Evolutionary conservation across 306 rosid genomes (phyloP).

Genomic region (Cyamopsis tetragonoloba): DNA sequence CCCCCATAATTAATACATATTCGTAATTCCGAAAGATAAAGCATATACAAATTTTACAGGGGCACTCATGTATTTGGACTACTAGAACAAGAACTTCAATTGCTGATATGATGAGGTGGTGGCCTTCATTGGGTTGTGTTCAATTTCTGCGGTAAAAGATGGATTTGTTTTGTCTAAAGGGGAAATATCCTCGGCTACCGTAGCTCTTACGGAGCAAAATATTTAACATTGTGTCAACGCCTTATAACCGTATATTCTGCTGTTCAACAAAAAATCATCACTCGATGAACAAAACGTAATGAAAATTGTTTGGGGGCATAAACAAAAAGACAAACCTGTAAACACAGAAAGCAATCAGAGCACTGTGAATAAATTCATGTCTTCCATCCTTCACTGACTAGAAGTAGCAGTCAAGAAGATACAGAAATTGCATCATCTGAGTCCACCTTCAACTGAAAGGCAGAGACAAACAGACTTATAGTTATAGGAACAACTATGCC

Average conservation of each 20-base stretch:
- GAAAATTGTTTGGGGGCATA: background rate
- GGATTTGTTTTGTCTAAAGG: background rate
- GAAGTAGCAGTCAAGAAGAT: constrained; percentile 23
- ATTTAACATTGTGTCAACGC: background rate
- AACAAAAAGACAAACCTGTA: constrained; percentile 20
- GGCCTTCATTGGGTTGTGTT: background rate
- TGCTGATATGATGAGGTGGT: background rate
- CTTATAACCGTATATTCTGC: background rate
- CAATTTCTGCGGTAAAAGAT: background rate
- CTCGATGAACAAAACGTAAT: background rate
- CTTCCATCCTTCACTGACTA: background rate
- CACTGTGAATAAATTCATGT: background rate
- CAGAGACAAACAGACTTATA: constrained; percentile 2
- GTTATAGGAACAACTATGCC: background rate
- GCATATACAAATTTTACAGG: constrained; percentile 9
- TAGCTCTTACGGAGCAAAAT: background rate
- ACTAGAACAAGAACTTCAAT: background rate
- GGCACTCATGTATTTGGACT: background rate
- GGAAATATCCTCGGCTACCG: background rate
- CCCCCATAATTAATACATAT: background rate
- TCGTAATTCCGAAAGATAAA: constrained; percentile 16
- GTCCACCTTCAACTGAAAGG: constrained; percentile 55
- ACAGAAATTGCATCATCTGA: constrained; percentile 54
- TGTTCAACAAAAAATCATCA: constrained; percentile 11
- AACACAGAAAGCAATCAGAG: background rate